Evolutionary conservation across 2,329 filamentous ascomycete genomes (phyloP).

Genomic region (Neofusicoccum umdonicola): DNA sequence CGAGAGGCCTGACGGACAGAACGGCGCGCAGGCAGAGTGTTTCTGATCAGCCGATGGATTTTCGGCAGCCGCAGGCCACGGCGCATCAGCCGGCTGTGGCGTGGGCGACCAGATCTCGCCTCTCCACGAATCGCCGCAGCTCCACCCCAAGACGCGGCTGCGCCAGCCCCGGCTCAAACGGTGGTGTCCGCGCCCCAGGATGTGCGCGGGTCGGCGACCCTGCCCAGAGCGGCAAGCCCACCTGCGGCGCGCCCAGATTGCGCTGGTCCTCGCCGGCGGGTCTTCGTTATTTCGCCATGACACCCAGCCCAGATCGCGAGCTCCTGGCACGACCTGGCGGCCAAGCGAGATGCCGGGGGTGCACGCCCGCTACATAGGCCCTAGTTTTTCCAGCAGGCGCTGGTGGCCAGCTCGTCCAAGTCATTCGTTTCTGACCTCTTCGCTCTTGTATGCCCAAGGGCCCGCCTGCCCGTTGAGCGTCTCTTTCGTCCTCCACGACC

Average conservation of each 20-base stretch:
- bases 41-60: neutral
- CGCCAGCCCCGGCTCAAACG: neutral
- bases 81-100: constrained; percentile 23
- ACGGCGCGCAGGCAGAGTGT: neutral
- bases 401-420: neutral
- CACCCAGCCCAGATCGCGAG: neutral
- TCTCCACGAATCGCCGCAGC: neutral
- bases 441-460: neutral
- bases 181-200: neutral
- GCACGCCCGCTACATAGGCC: neutral
- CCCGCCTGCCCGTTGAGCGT: neutral
- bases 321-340: neutral
- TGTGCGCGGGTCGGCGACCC: too few relatives aligned
- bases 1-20: neutral
- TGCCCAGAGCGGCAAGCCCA: too few relatives aligned
- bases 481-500: neutral
- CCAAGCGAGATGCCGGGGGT: neutral
- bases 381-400: neutral
- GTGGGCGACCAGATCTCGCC: constrained; percentile 33
- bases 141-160: neutral
- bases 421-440: neutral
- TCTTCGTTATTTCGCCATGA: too few relatives aligned
- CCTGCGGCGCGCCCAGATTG: too few relatives aligned
- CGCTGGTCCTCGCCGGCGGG: too few relatives aligned
- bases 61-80: neutral